These are phyloP conservation scores for Tylopilus sp. DNA, from an alignment of 768 basidiomycete species.

Conservation along the genomic window DNA sequence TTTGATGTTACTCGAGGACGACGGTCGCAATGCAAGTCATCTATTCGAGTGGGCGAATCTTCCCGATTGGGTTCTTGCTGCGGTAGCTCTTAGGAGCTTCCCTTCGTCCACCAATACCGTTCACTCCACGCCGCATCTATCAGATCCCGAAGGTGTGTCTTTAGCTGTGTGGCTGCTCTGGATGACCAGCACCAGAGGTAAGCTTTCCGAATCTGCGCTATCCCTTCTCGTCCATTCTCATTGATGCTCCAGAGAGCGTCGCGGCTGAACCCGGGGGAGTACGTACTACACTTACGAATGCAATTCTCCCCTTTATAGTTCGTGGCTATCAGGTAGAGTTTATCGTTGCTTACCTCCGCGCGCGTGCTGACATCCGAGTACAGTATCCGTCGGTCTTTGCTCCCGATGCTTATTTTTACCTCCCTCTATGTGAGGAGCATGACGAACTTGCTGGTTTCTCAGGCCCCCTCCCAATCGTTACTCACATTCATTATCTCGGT, in stretches of 20 bases:
- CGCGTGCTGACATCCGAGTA: not conserved
- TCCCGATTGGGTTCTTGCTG: constrained; percentile 23
- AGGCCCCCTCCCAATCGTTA: constrained; percentile 31
- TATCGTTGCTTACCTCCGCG: not conserved
- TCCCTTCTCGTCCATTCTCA: constrained; percentile 11
- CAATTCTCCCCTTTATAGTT: constrained; percentile 40
- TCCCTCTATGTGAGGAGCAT: constrained; percentile 36
- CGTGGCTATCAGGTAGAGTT: constrained; percentile 39
- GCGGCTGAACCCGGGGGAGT: constrained; percentile 27
- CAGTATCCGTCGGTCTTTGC: constrained; percentile 43
- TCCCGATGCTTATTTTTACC: constrained; percentile 41
- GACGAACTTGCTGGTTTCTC: constrained; percentile 26
- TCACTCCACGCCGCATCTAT: constrained; percentile 16
- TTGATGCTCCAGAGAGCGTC: constrained; percentile 30
- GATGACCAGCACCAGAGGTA: constrained; percentile 42
- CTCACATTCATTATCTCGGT: constrained; percentile 39
- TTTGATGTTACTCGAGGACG: constrained; percentile 53
- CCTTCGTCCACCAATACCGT: not conserved
- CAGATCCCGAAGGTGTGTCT: constrained; percentile 36
- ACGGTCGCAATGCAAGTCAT: constrained; percentile 44
- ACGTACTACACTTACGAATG: constrained; percentile 26
- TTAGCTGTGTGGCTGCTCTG: constrained; percentile 46
- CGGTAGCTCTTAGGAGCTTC: constrained; percentile 9
- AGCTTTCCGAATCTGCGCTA: constrained; percentile 13
- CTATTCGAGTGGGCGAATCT: constrained; percentile 42